These are phyloP conservation scores for Colletotrichum sp. DNA, from an alignment of 2,329 filamentous ascomycete genomes.

Conservation along the genomic window DNA sequence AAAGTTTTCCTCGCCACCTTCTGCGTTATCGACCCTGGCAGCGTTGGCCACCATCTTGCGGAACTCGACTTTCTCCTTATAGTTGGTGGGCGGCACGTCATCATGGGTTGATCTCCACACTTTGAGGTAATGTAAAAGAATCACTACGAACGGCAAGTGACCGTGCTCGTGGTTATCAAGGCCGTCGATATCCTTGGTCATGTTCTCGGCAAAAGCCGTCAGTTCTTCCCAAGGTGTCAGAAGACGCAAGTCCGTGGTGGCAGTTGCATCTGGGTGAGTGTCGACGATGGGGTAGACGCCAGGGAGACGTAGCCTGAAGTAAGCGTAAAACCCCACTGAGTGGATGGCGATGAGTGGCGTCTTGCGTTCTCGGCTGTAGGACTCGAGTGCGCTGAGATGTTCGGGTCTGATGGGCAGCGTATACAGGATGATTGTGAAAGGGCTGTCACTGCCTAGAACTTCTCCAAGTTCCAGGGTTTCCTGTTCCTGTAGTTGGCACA, in stretches of 20 bases:
- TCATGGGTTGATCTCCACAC: slow-evolving; percentile 77
- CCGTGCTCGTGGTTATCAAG: slow-evolving; percentile 85
- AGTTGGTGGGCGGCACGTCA: slow-evolving; percentile 72
- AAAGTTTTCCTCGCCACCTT: slow-evolving; percentile 95
- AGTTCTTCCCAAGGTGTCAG: slow-evolving; percentile 88
- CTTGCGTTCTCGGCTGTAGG: slow-evolving; percentile 57
- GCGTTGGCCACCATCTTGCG: slow-evolving; percentile 70
- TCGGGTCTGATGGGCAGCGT: slow-evolving; percentile 53
- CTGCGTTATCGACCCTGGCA: slow-evolving; percentile 74
- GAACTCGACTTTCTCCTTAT: slow-evolving; percentile 88
- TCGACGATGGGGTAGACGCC: slow-evolving; percentile 91
- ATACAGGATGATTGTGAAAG: slow-evolving; percentile 62
- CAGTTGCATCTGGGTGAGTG: slow-evolving; percentile 89
- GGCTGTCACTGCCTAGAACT: slow-evolving; percentile 43
- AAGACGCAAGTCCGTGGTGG: slow-evolving; percentile 84
- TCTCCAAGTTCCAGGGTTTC: slow-evolving; percentile 39
- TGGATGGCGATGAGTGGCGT: slow-evolving; percentile 84
- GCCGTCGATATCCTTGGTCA: slow-evolving; percentile 72
- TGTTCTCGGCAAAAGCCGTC: slow-evolving; percentile 65
- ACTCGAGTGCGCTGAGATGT: slow-evolving; percentile 48
- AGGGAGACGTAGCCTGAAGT: slow-evolving; percentile 81
- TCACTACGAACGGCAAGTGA: slow-evolving; percentile 85
- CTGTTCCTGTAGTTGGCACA: slow-evolving; percentile 20
- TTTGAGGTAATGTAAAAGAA: slow-evolving; percentile 83
- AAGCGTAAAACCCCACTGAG: slow-evolving; percentile 90